Base-by-base conservation (phyloP, 306 rosid genomes). In the Glycyrrhiza uralensis region DNA sequence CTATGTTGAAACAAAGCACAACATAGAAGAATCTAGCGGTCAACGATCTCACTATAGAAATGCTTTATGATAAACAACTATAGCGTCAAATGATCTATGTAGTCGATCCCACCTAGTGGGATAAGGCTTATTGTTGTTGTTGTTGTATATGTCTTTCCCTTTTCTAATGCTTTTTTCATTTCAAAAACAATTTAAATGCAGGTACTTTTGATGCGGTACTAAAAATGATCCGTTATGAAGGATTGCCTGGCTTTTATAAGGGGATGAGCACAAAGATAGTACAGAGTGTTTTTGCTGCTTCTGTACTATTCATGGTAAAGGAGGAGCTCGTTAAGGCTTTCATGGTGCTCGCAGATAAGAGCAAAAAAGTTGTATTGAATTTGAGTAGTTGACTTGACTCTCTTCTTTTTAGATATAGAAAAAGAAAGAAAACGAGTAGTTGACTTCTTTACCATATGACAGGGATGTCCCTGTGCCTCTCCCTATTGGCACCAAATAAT, bases 221-320 rank as follows among this genome's bases (percentile, higher is more conserved):
- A 38, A 91, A 91, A 85, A 88, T 91, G 89, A 87, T 88, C 73
- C 83, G 79, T 26, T 80, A 87, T n/a, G 97, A 91, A 81, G 97
- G 97, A 19, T 64, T 91, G 30, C 78, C 79, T 8, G 85, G 89
- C 26, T 88, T 91, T 82, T 91, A 88, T 72, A 85, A 85, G 79
- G 97, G 97, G 33, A 91, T 91, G 97, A 87, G 95, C 78, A 91
- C 92, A 47, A 91, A 91, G 82, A 91, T 88, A 39, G 92, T 85
- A 7, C 97, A 91, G 60, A 88, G 97, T 76, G 97, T 88, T 73
- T 91, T 91, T 81, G 97, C 92, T 4, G 94, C 97, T 61, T 90
- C 94, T 66, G 86, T 90, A 69, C 83, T 90, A 24, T 90, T 90
- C 80, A 88, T 91, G 95, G 52, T 88, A 36, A 88, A 91, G 81